phyloP scores from a whole-genome alignment of 768 basidiomycete species.

The Collybiopsis luxurians region DNA sequence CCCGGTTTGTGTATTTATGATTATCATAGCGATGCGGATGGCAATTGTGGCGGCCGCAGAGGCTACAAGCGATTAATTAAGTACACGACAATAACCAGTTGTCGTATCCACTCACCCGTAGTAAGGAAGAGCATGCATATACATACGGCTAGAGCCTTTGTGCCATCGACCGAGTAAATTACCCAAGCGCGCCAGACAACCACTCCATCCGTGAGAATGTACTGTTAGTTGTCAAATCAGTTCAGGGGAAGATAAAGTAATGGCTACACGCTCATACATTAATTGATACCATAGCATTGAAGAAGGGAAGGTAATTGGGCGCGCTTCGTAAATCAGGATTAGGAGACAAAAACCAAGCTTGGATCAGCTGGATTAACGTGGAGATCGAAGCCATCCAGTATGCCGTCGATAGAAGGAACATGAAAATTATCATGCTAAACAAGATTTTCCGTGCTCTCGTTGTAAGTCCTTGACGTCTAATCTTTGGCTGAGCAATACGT shows the following conservation, averaged over 20 bases:
- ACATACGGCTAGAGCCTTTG: background rate
- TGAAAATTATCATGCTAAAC: slow-evolving; percentile 4
- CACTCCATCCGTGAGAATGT: slow-evolving; percentile 5
- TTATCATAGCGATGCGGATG: background rate
- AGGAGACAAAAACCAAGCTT: background rate
- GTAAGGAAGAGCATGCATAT: background rate
- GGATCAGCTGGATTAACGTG: slow-evolving; percentile 1
- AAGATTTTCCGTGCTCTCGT: slow-evolving; percentile 2
- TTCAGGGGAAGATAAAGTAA: too few species aligned
- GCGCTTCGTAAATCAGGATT: background rate
- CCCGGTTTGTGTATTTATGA: background rate
- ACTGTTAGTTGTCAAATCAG: background rate
- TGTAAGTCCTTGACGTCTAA: background rate
- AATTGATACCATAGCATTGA: background rate
- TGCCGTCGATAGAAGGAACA: background rate
- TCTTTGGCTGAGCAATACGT: background rate
- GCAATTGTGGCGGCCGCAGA: background rate
- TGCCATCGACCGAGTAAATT: background rate
- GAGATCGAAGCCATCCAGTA: slow-evolving; percentile 3
- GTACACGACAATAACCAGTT: background rate
- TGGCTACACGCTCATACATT: slow-evolving; percentile 1
- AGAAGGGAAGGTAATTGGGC: slow-evolving; percentile 2
- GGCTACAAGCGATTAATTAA: background rate
- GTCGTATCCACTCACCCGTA: background rate
- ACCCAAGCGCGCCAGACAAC: slow-evolving; percentile 10